phyloP scores from a whole-genome alignment of 768 basidiomycete genomes.

The Jaapia argillacea region DNA sequence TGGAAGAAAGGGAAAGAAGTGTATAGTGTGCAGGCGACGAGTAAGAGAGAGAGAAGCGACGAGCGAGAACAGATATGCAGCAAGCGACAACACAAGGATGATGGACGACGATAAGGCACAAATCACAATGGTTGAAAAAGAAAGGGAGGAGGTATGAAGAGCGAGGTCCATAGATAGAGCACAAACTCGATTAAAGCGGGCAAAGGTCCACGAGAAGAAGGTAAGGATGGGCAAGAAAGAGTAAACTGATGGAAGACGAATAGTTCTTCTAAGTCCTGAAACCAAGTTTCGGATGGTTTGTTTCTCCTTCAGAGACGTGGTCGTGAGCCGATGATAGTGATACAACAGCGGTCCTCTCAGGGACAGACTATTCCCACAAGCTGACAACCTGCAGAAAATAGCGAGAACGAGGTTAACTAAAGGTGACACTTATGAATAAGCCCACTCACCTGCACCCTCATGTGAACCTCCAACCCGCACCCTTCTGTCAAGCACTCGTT shows the following conservation, averaged over 20 bases:
- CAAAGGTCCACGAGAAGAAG: not conserved
- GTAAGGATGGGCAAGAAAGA: too few species aligned
- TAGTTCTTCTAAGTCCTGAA: too few species aligned
- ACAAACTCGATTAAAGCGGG: conserved; percentile 8
- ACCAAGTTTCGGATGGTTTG: too few species aligned
- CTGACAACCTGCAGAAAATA: not conserved
- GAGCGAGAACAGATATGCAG: conserved; percentile 15
- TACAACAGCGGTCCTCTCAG: not conserved
- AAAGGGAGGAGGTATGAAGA: not conserved
- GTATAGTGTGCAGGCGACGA: too few species aligned
- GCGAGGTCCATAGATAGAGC: conserved; percentile 12
- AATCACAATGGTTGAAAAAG: not conserved
- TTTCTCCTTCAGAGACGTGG: too few species aligned
- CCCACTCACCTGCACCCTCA: too few species aligned
- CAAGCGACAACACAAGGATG: conserved; percentile 7
- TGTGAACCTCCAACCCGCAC: too few species aligned
- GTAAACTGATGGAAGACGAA: too few species aligned
- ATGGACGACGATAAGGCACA: not conserved
- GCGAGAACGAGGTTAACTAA: too few species aligned
- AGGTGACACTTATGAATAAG: too few species aligned
- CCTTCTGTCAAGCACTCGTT: too few species aligned
- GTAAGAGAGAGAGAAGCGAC: conserved; percentile 7
- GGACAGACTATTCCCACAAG: not conserved
- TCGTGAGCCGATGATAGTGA: not conserved
- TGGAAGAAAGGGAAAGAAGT: too few species aligned